A percentile compares a stretch with the other conserved stretches of the same genome.
Conservation (phyloP, 1,284 basidiomycete species). For the Moniliophthora roreri region DNA sequence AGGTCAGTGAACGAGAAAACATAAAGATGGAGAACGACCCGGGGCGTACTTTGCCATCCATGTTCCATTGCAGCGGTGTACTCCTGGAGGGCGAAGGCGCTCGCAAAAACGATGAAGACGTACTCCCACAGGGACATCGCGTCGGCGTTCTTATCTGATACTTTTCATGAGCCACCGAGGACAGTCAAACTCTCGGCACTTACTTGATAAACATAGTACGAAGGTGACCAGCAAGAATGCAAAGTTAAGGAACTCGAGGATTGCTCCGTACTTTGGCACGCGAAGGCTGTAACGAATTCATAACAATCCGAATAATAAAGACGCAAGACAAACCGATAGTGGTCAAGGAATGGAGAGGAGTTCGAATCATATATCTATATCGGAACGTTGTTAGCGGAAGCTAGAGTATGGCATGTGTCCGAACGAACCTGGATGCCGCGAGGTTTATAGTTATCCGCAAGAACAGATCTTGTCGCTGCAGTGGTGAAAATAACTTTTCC, state of each 20-base stretch:
- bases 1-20: constrained; percentile 6
- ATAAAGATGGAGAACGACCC: constrained; percentile 42
- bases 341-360: constrained; percentile 78
- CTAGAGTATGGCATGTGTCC: not conserved
- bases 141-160: constrained; percentile 54
- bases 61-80: constrained; percentile 80
- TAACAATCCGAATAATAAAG: constrained; percentile 8
- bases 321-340: constrained; percentile 56
- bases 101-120: constrained; percentile 72
- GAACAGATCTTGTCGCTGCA: constrained; percentile 66
- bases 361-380: constrained; percentile 77
- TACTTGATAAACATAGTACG: constrained; percentile 72
- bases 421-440: constrained; percentile 26
- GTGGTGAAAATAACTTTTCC: constrained; percentile 71
- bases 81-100: constrained; percentile 79
- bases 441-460: constrained; percentile 86
- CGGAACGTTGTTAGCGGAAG: constrained; percentile 16
- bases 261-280: constrained; percentile 79
- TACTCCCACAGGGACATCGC: constrained; percentile 62
- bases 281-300: constrained; percentile 50
- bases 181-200: constrained; percentile 23
- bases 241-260: constrained; percentile 80
- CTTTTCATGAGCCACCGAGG: constrained; percentile 8
- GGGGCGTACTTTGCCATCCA: constrained; percentile 83
- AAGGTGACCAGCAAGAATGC: constrained; percentile 67